Percentiles rank a stretch among this genome's conserved stretches.
phyloP scores from a whole-genome alignment of 352 stramenopile species.

The Hyaloperonospora arabidopsidis region DNA sequence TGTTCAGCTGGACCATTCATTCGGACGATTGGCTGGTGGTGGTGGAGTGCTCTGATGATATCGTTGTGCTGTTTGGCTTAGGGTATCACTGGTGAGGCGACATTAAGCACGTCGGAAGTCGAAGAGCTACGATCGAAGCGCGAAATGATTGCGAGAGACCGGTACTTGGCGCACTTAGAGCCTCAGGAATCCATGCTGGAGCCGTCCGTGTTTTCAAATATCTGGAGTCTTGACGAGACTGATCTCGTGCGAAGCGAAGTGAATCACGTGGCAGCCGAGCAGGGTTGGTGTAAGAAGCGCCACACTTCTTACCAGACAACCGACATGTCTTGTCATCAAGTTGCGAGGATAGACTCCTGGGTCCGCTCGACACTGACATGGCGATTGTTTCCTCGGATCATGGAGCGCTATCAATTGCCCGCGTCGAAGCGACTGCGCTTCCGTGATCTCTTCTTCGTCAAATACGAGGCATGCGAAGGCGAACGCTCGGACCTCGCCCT shows the following conservation, averaged over 20 bases:
- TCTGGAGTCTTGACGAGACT: constrained; percentile 54
- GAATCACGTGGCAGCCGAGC: constrained; percentile 25
- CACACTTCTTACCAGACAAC: constrained; percentile 80
- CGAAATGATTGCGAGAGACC: constrained; percentile 34
- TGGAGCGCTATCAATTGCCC: constrained; percentile 35
- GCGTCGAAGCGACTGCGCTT: constrained; percentile 50
- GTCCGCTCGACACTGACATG: constrained; percentile 39
- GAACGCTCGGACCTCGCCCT: constrained; percentile 74
- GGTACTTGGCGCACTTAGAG: constrained; percentile 49
- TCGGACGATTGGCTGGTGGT: neutral
- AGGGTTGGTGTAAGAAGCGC: constrained; percentile 70
- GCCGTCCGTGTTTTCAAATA: constrained; percentile 32
- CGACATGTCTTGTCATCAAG: constrained; percentile 72
- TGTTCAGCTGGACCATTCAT: too few species aligned
- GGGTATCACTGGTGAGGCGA: constrained; percentile 14
- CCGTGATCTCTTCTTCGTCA: constrained; percentile 84
- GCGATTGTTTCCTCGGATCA: constrained; percentile 56
- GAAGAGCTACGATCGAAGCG: constrained; percentile 25
- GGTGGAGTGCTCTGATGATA: neutral
- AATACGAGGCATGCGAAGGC: constrained; percentile 59
- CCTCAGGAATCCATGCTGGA: constrained; percentile 35
- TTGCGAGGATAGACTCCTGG: constrained; percentile 56
- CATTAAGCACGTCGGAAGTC: constrained; percentile 18
- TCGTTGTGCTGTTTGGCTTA: constrained; percentile 4
- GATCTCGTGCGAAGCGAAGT: constrained; percentile 34